Conservation (phyloP, 176 grass and related monocot genomes). For the Hordeum marinum region DNA sequence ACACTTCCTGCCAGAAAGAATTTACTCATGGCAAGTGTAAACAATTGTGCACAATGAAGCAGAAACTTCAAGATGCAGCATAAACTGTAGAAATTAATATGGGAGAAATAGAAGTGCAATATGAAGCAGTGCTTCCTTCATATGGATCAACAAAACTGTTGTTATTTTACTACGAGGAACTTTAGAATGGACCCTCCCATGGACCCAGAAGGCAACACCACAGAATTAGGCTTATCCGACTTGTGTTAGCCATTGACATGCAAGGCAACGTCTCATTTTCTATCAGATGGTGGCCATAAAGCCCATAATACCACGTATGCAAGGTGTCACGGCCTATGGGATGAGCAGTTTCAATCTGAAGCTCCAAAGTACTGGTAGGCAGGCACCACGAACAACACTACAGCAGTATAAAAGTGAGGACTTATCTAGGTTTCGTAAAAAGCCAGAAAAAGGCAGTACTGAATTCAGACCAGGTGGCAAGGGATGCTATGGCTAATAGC, state of each 20-base stretch:
- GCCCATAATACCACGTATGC: background rate
- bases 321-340: background rate
- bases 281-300: background rate
- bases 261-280: background rate
- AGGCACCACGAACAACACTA: background rate
- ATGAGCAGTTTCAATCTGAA: background rate
- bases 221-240: constrained; percentile 5
- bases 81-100: constrained; percentile 16
- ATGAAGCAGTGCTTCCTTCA: background rate
- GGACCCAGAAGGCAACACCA: background rate
- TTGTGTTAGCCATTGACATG: background rate
- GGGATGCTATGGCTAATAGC: background rate
- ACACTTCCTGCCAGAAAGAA: background rate
- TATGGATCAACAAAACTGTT: background rate
- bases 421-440: background rate
- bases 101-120: background rate
- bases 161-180: background rate
- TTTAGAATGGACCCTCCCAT: background rate
- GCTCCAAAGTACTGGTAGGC: background rate
- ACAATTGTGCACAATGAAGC: background rate
- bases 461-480: background rate
- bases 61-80: constrained; percentile 8
- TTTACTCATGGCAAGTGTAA: background rate
- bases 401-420: background rate
- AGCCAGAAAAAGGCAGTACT: background rate